phyloP scores from a whole-genome alignment of 352 stramenopile genomes.

The Salisapilia sapeloensis region DNA sequence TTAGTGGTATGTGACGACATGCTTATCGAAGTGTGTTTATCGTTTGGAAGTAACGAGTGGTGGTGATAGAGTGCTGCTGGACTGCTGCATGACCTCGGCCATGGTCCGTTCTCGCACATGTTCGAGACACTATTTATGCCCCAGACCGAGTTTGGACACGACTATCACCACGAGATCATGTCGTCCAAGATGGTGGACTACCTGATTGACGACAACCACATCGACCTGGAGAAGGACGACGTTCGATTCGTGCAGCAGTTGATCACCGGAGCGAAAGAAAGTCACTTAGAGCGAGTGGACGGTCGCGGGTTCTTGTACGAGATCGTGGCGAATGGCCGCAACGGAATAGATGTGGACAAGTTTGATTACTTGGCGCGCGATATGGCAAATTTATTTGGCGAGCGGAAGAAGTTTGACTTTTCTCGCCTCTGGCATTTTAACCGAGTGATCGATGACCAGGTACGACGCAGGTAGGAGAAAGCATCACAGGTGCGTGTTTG shows the following conservation, averaged over 20 bases:
- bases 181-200: constrained; percentile 64
- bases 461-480: too few species aligned
- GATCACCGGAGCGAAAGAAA: constrained; percentile 68
- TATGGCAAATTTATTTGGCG: constrained; percentile 72
- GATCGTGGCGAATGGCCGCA: constrained; percentile 82
- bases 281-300: constrained; percentile 17
- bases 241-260: constrained; percentile 64
- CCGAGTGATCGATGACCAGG: constrained; percentile 69
- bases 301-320: constrained; percentile 74
- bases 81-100: constrained; percentile 78
- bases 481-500: constrained; percentile 2
- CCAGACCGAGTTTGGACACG: constrained; percentile 9
- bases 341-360: constrained; percentile 87
- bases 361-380: constrained; percentile 84
- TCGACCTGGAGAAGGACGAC: constrained; percentile 50
- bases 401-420: constrained; percentile 66
- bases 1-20: constrained; percentile 18
- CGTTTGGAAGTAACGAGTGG: too few species aligned
- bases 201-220: constrained; percentile 67
- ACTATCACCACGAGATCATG: constrained; percentile 75
- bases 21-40: neutral
- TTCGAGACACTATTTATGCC: constrained; percentile 88
- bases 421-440: constrained; percentile 68
- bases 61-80: constrained; percentile 51
- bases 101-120: constrained; percentile 93